These are phyloP conservation scores for Pichia deserticola DNA, from an alignment of 805 yeast species.

Conservation along the genomic window DNA sequence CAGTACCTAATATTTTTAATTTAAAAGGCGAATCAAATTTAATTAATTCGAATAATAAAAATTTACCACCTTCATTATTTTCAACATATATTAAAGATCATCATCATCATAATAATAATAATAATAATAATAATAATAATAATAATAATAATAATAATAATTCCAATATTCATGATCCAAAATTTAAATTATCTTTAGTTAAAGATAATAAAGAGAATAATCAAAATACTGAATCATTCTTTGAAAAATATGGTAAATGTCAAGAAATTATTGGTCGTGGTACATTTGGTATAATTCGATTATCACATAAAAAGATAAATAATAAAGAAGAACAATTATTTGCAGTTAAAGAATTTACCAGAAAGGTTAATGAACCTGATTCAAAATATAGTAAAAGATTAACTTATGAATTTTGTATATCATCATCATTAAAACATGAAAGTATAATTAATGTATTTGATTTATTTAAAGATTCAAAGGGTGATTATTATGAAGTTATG, in stretches of 20 bases:
- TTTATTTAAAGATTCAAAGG: conserved; percentile 71
- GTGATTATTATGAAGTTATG: conserved; percentile 81
- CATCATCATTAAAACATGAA: conserved; percentile 67
- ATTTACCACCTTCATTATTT: conserved; percentile 60
- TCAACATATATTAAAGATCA: conserved; percentile 47
- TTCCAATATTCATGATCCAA: background rate
- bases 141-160: no score
- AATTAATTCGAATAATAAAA: background rate
- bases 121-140: no score
- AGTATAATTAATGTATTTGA: conserved; percentile 76
- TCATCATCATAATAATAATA: no score
- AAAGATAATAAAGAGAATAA: background rate
- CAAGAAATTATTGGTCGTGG: conserved; percentile 94
- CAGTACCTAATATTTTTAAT: conserved; percentile 59
- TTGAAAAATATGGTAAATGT: conserved; percentile 87
- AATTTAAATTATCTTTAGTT: background rate
- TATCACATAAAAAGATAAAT: conserved; percentile 61
- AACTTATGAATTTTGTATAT: conserved; percentile 77
- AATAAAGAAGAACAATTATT: conserved; percentile 40
- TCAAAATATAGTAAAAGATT: conserved; percentile 64
- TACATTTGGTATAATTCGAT: conserved; percentile 87
- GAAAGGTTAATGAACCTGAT: conserved; percentile 52
- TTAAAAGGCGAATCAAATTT: conserved; percentile 14
- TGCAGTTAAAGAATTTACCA: conserved; percentile 84
- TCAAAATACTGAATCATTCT: conserved; percentile 40